phyloP scores from a whole-genome alignment of 495 filamentous ascomycete genomes.

The Aspergillus avenaceus region DNA sequence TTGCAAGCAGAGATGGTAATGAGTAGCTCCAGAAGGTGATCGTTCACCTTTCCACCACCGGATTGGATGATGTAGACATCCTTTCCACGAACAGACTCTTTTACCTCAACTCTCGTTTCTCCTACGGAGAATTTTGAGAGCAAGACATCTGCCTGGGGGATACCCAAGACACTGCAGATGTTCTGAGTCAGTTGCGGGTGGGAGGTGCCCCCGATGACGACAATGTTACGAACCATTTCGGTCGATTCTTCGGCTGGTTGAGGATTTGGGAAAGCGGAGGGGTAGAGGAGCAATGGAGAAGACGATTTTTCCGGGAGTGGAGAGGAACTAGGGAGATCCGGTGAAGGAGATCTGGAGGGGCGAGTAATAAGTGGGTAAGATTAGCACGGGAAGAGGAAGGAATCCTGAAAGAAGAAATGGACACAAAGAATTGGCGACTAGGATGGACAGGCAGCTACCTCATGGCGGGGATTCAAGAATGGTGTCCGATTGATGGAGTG shows the following conservation, averaged over 20 bases:
- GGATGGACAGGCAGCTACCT: constrained; percentile 28
- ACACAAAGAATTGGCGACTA: constrained; percentile 14
- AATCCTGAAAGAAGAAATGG: constrained; percentile 1
- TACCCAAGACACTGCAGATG: constrained; percentile 81
- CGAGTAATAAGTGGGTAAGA: constrained; percentile 21
- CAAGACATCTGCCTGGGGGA: constrained; percentile 76
- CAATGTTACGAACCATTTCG: constrained; percentile 90
- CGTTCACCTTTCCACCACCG: constrained; percentile 86
- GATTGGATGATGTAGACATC: constrained; percentile 98
- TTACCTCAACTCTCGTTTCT: constrained; percentile 91
- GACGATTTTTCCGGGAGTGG: constrained; percentile 23
- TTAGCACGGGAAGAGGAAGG: constrained; percentile 12
- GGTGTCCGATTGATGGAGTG: constrained; percentile 12
- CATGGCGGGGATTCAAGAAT: constrained; percentile 29
- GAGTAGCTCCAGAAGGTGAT: constrained; percentile 90
- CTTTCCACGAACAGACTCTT: constrained; percentile 93
- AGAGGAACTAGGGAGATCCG: constrained; percentile 26
- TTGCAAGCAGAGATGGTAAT: constrained; percentile 97
- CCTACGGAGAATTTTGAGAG: constrained; percentile 90
- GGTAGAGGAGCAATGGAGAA: constrained; percentile 12
- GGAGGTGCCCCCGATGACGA: constrained; percentile 88
- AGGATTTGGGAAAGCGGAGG: constrained; percentile 7
- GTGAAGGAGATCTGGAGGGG: constrained; percentile 35
- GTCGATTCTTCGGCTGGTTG: constrained; percentile 7
- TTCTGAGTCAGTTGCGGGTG: constrained; percentile 82